Base-by-base conservation (phyloP, 2,329 filamentous ascomycete species). In the Emydomyces testavorans region DNA sequence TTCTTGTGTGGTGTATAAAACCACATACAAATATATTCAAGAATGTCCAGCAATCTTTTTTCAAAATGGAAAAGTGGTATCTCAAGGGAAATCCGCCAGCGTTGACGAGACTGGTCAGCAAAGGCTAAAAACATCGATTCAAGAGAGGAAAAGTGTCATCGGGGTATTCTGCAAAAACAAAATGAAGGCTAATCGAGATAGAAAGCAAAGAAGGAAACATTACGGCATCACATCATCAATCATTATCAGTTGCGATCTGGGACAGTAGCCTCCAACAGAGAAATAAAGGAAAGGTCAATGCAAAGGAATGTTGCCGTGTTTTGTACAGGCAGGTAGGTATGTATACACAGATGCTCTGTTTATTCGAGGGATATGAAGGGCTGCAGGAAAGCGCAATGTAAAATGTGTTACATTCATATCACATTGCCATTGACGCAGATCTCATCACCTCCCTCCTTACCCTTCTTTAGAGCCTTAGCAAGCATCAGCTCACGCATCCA, bases 401-500 rank as follows among this genome's bases (percentile, higher is more conserved):
- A 2, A 18, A 31, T 13, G 24, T 4, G n/a, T 8, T 20, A 21
- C 6, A 23, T 37, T 52, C 51, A 62, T 28, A 65, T 56, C 39
- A 60, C 46, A 28, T 57, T 60, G 3, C 62, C 62, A 43, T 66
- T 65, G 34, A 62, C 41, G 5, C 56, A 46, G 43, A 64, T 34
- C 1, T 53, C 46, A 7, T 57, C 60, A 2, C 63, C 64, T 8
- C 52, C 56, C 2, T 64, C 60, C 6, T 57, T 58, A 15, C 62
- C 63, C 8, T 54, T 53, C 11, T 56, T 57, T 8, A 67, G 54
- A 11, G 68, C 67, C 38, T 66, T 68, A n/a, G 66, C 67, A 2
- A 70, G 62, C 68, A 71, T 71, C 26, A 70, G 53, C 55, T 70
- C 67, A 3, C 68, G 60, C 67, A 70, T 69, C 92, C 92, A 98